Evolutionary conservation across 192 early-diverging fungal species (phyloP), one percentile per base, ranked within the genome.

Genomic region (Umbelopsis sp.): DNA sequence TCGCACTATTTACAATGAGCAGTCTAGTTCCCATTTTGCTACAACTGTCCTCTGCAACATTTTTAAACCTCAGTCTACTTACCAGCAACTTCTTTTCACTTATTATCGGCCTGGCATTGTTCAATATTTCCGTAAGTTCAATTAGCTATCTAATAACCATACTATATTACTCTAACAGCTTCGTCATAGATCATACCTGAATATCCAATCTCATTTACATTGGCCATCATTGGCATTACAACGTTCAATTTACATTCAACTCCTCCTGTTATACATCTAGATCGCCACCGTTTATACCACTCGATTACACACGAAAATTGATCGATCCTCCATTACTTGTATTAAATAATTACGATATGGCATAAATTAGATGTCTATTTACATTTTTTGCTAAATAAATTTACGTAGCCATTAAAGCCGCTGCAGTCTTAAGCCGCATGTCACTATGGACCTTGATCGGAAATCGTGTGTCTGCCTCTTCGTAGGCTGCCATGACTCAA

Each of bases 31-130:
- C 76, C 34, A 69, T 44, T 17, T 26, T 77, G 20, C 72, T 73
- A 29, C 71, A 71, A 1, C n/a, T 69, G 22, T 62, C 66, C 1
- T 68, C 71, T 14, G 76, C 76, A 1, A 71, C 68, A 6, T 77
- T 77, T 70, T 25, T 77, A 4, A 77, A 68, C 14, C 72, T 77
- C 29, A 77, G 76, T 52, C 26, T 77, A 14, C 69, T 73, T 11
- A 72, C 76, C 38, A 77, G 76, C 31, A 77, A 77, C 41, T 77
- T 77, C 45, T 77, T 73, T 54, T 77, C 76, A 2, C 59, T 77
- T 4, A 16, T 77, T 4, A 49, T 73, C 24, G 76, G 76, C 3
- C 51, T 77, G 26, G 45, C 72, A 5, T 65, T 77, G 25, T 62
- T 32, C 14, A 62, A 62, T 32, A 29, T 62, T n/a, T 29, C 29